A percentile compares a stretch with the other conserved stretches of the same genome.
These are phyloP conservation scores for Schrenkiella parvula DNA, from an alignment of 345 rosid genomes.

Conservation along the genomic window DNA sequence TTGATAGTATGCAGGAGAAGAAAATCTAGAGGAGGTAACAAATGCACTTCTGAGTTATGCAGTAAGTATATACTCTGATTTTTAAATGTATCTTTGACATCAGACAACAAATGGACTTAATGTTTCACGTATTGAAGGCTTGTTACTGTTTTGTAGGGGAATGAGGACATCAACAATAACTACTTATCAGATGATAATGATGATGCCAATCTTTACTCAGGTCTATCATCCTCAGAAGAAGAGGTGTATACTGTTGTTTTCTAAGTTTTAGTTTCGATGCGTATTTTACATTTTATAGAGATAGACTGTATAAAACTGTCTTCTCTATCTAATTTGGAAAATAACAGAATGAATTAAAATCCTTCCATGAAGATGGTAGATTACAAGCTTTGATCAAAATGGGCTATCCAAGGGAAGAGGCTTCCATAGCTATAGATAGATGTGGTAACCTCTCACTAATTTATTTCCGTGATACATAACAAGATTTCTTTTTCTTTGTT, in stretches of 20 bases:
- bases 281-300: background rate
- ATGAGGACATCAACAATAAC: background rate
- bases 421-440: slow-evolving; percentile 20
- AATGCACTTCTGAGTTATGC: background rate
- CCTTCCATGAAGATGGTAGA: background rate
- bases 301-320: background rate
- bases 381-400: slow-evolving; percentile 5
- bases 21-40: background rate
- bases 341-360: background rate
- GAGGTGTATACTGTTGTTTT: background rate
- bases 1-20: slow-evolving; percentile 6
- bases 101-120: background rate
- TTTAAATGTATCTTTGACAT: background rate
- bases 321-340: background rate
- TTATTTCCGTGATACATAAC: background rate
- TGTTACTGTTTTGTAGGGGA: background rate
- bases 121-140: background rate
- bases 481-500: background rate
- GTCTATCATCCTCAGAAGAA: slow-evolving; percentile 4
- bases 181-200: background rate
- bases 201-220: background rate
- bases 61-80: background rate
- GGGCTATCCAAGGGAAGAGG: background rate
- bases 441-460: slow-evolving; percentile 1
- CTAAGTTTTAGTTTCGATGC: background rate